Evolutionary conservation across 2,329 filamentous ascomycete species (phyloP).

Genomic region (Claviceps sp.): DNA sequence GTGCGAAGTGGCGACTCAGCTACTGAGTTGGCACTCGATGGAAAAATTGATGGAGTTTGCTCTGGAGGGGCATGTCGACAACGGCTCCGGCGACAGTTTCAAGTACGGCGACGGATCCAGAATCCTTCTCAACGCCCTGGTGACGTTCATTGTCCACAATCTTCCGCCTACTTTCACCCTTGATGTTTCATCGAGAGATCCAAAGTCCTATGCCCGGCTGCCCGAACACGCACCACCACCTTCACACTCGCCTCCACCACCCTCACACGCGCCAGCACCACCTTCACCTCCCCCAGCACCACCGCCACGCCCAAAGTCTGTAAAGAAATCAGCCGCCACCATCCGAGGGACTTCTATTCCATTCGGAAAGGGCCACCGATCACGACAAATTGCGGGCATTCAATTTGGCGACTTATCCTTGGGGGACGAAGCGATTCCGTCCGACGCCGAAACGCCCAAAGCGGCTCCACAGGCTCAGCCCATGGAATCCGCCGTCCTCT

Average conservation of each 20-base stretch:
- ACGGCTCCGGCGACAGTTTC: constrained; percentile 31
- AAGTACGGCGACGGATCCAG: constrained; percentile 38
- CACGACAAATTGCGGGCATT: constrained; percentile 46
- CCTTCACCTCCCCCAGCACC: constrained; percentile 1
- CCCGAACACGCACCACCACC: constrained; percentile 14
- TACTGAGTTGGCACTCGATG: constrained; percentile 49
- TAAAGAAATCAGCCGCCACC: constrained; percentile 10
- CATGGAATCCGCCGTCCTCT: constrained; percentile 38
- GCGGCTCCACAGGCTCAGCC: constrained; percentile 15
- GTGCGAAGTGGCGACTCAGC: constrained; percentile 42
- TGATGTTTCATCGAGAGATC: constrained; percentile 29
- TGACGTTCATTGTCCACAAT: constrained; percentile 46
- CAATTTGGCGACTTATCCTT: constrained; percentile 55
- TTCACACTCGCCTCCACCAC: constrained; percentile 4
- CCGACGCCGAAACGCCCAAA: constrained; percentile 19
- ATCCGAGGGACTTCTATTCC: constrained; percentile 25
- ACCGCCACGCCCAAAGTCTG: constrained; percentile 4
- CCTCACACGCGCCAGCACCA: constrained; percentile 4
- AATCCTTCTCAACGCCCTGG: constrained; percentile 38
- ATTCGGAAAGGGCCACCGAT: constrained; percentile 26
- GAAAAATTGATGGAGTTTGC: constrained; percentile 48
- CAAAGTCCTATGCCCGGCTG: constrained; percentile 26
- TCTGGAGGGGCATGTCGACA: constrained; percentile 25
- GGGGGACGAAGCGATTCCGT: constrained; percentile 13
- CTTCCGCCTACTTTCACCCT: constrained; percentile 49